Evolutionary conservation across 2,329 filamentous ascomycete species (phyloP), one percentile per base, ranked within the genome.

Genomic region (Cylindrodendrum hubeiense): DNA sequence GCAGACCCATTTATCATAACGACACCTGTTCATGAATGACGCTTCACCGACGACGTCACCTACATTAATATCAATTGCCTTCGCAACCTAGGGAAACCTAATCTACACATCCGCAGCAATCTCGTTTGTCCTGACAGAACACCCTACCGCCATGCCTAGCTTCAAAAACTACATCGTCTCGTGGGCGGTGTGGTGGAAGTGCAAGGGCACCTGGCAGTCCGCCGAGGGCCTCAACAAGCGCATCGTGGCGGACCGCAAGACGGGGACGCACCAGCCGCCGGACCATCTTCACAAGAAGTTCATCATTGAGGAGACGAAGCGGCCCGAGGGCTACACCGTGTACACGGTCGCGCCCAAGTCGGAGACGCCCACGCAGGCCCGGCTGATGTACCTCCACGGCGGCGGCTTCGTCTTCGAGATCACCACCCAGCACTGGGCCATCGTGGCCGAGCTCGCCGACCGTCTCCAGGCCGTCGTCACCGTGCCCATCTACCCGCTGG

Each of bases 401-500:
- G 77, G 77, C 22, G 70, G 69, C 49, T 74, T 77, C 53, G 67
- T 78, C 60, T 76, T 77, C 57, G 76, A 75, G 34, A 74, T 78
- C 44, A 59, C 57, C 0, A 54, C 52, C 3, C 61, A 66, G 60
- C 77, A 79, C n/a, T 79, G 77, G 77, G 55, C 62, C 39, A 43
- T 78, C 21, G 68, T 73, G 33, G 71, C 71, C 5, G 56, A 66
- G 46, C 67, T 78, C 33, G 75, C 76, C 1, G 67, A 75, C 59
- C 72, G 74, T 2, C 66, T 78, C 33, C 71, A 77, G 67, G 77
- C 77, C 47, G 67, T 74, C 13, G 66, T 78, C 43, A 77, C 75
- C 2, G 73, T 79, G 33, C 75, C 77, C 19, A 69, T 79, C 41
- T 78, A 78, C 46, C 77, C 77, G 8, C 68, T 79, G 28, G 76